Percentiles rank a stretch among this genome's conserved stretches.
phyloP scores from a whole-genome alignment of 768 basidiomycete genomes.

The Gautieria morchelliformis region DNA sequence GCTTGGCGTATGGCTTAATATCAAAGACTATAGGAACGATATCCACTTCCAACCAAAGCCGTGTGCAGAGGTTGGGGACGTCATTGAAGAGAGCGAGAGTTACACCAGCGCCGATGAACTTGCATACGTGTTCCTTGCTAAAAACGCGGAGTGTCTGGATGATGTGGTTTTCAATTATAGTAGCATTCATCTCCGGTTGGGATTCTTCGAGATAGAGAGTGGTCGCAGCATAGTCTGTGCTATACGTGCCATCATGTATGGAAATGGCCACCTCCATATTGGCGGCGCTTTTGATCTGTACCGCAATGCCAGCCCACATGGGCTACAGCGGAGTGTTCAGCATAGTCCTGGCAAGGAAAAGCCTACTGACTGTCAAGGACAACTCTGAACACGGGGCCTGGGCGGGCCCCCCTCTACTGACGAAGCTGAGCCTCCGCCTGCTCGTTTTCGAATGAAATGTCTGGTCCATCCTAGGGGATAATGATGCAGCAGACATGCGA shows the following conservation, averaged over 20 bases:
- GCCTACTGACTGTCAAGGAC: slow-evolving; percentile 1
- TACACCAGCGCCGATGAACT: slow-evolving; percentile 78
- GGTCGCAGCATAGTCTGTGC: slow-evolving; percentile 63
- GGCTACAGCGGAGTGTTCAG: slow-evolving; percentile 38
- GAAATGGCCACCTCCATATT: slow-evolving; percentile 67
- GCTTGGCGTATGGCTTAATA: slow-evolving; percentile 58
- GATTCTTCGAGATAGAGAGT: slow-evolving; percentile 41
- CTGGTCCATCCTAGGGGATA: neutral
- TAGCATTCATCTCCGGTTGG: slow-evolving; percentile 44
- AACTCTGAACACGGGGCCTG: slow-evolving; percentile 5
- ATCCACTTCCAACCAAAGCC: slow-evolving; percentile 74
- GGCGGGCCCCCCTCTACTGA: neutral
- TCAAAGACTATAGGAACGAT: slow-evolving; percentile 63
- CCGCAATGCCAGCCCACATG: slow-evolving; percentile 80
- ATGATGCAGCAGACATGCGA: neutral
- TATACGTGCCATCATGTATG: slow-evolving; percentile 79
- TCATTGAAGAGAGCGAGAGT: slow-evolving; percentile 62
- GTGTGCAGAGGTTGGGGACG: slow-evolving; percentile 80
- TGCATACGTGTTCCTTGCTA: slow-evolving; percentile 69
- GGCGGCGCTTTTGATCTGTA: slow-evolving; percentile 46
- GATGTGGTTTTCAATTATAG: slow-evolving; percentile 55
- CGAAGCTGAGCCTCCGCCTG: slow-evolving; percentile 5
- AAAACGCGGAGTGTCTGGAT: slow-evolving; percentile 61
- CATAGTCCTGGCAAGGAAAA: neutral
- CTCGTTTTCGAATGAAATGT: slow-evolving; percentile 3